Percentiles rank a stretch among this genome's conserved stretches.
These are phyloP conservation scores for Cylindrotheca fusiformis DNA, from an alignment of 108 stramenopile genomes.

Conservation along the genomic window DNA sequence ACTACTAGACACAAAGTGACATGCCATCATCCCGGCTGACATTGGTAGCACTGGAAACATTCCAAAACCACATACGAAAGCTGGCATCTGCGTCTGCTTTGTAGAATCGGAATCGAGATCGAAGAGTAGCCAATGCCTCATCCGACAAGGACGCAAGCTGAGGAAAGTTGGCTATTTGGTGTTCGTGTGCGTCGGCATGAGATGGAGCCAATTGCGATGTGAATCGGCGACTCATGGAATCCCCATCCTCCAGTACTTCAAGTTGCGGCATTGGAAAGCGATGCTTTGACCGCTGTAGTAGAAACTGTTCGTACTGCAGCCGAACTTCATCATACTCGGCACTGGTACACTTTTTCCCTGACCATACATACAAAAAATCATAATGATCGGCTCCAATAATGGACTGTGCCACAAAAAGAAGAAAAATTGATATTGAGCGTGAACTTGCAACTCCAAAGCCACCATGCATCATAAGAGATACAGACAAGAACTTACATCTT, in stretches of 20 bases:
- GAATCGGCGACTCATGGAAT: slow-evolving; percentile 65
- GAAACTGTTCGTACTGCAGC: slow-evolving; percentile 23
- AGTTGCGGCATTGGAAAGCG: slow-evolving; percentile 57
- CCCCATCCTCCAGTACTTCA: slow-evolving; percentile 44
- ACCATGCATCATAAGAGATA: too few relatives aligned
- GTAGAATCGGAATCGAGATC: slow-evolving; percentile 52
- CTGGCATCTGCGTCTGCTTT: slow-evolving; percentile 47
- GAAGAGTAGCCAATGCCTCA: slow-evolving; percentile 29
- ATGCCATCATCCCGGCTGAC: slow-evolving; percentile 39
- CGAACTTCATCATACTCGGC: slow-evolving; percentile 38
- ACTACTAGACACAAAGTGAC: slow-evolving; percentile 45
- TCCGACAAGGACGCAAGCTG: slow-evolving; percentile 38
- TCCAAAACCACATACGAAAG: slow-evolving; percentile 66
- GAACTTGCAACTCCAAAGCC: too few relatives aligned
- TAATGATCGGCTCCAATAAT: slow-evolving; percentile 53
- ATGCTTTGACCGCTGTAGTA: slow-evolving; percentile 24
- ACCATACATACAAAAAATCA: slow-evolving; percentile 51
- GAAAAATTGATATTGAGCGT: background rate
- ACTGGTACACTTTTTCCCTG: slow-evolving; percentile 25
- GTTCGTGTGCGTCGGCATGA: slow-evolving; percentile 48
- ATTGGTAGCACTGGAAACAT: slow-evolving; percentile 52
- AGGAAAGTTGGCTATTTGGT: slow-evolving; percentile 55
- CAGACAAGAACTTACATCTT: slow-evolving; percentile 29
- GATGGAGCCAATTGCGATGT: slow-evolving; percentile 52
- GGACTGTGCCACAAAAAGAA: slow-evolving; percentile 19